These are phyloP conservation scores for Phellinidium pouzarii DNA, from an alignment of 1,284 basidiomycete genomes.

Conservation along the genomic window DNA sequence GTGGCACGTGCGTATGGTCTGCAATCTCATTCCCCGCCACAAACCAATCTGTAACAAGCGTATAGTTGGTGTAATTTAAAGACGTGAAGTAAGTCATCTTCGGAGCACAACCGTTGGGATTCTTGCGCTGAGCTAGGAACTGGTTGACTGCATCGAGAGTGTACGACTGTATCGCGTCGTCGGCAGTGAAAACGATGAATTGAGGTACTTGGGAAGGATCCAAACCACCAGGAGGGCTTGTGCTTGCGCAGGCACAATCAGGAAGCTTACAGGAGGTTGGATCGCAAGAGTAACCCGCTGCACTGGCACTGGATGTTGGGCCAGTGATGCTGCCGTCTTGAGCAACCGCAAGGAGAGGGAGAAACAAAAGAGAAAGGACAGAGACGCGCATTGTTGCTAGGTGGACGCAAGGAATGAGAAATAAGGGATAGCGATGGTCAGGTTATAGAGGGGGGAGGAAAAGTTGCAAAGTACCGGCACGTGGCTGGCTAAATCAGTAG, in stretches of 20 bases:
- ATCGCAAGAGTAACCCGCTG: conserved; percentile 68
- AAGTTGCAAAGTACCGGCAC: too few species aligned
- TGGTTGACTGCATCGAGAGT: conserved; percentile 67
- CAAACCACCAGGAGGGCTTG: conserved; percentile 64
- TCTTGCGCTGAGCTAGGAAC: conserved; percentile 70
- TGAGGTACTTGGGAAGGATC: conserved; percentile 59
- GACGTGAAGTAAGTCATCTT: conserved; percentile 75
- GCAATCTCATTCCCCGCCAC: conserved; percentile 83
- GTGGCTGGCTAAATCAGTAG: too few species aligned
- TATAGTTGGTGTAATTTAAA: conserved; percentile 73
- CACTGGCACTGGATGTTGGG: conserved; percentile 39
- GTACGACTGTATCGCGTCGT: conserved; percentile 71
- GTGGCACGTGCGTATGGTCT: conserved; percentile 70
- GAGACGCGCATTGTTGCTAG: neutral
- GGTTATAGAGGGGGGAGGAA: too few species aligned
- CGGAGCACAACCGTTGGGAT: conserved; percentile 75
- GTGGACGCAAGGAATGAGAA: too few species aligned
- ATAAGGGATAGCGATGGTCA: too few species aligned
- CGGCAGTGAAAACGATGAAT: conserved; percentile 68
- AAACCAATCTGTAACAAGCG: conserved; percentile 78
- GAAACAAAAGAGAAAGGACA: conserved; percentile 29
- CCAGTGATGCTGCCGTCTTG: conserved; percentile 48
- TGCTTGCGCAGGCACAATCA: conserved; percentile 65
- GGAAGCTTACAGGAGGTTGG: conserved; percentile 59
- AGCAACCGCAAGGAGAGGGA: conserved; percentile 34